A percentile compares a stretch with the other conserved stretches of the same genome.
phyloP scores from a whole-genome alignment of 108 stramenopile genomes.

The Skeletonema costatum region DNA sequence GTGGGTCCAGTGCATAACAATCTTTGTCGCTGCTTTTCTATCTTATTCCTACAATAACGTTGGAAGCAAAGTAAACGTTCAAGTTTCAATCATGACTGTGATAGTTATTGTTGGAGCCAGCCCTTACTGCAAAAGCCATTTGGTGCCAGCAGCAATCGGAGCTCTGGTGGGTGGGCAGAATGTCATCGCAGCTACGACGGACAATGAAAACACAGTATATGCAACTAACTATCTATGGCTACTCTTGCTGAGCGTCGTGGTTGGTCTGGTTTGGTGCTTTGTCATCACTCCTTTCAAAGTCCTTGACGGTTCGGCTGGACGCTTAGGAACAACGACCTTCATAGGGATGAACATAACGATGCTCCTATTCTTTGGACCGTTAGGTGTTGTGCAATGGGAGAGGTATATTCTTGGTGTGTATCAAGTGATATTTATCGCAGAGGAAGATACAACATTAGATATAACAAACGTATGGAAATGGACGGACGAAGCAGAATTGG shows the following conservation, averaged over 20 bases:
- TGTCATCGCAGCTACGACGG: conserved; percentile 40
- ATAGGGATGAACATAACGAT: conserved; percentile 55
- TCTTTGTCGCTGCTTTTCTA: conserved; percentile 29
- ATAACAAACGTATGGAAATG: conserved; percentile 32
- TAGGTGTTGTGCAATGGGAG: conserved; percentile 54
- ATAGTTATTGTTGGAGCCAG: conserved; percentile 46
- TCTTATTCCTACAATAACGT: conserved; percentile 47
- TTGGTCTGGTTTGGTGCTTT: conserved; percentile 40
- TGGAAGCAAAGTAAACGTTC: conserved; percentile 35
- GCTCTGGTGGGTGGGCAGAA: conserved; percentile 58
- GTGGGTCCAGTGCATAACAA: conserved; percentile 44
- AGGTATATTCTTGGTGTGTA: conserved; percentile 56
- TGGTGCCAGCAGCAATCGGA: conserved; percentile 43
- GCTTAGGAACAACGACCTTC: conserved; percentile 55
- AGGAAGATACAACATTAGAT: conserved; percentile 30
- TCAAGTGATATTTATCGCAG: conserved; percentile 33
- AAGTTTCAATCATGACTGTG: conserved; percentile 56
- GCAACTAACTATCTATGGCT: conserved; percentile 42
- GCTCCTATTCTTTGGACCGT: conserved; percentile 29
- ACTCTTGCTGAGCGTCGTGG: conserved; percentile 20
- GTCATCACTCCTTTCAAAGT: conserved; percentile 20
- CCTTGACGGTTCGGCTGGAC: conserved; percentile 46
- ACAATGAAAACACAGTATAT: conserved; percentile 7
- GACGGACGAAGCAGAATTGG: conserved; percentile 49
- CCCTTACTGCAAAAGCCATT: conserved; percentile 35